phyloP scores from a whole-genome alignment of 192 early-diverging fungal genomes.

The Chytriomyces sp. region DNA sequence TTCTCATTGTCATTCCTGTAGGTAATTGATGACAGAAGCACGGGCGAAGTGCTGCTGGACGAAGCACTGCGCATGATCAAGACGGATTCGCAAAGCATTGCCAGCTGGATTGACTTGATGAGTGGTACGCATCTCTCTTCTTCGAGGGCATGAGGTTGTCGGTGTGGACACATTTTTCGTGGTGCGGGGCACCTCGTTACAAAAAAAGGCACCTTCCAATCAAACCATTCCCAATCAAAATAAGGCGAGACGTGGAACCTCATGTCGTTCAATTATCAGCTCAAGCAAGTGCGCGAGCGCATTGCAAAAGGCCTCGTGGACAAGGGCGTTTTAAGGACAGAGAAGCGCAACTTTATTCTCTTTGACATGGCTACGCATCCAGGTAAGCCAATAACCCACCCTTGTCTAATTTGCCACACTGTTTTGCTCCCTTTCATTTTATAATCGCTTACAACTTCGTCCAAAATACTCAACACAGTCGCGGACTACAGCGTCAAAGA shows the following conservation, averaged over 20 bases:
- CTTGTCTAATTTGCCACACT: background rate
- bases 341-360: slow-evolving; percentile 92
- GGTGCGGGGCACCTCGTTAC: too few relatives aligned
- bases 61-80: slow-evolving; percentile 92
- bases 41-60: slow-evolving; percentile 94
- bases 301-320: slow-evolving; percentile 98
- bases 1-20: too few relatives aligned
- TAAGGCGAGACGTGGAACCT: slow-evolving; percentile 98
- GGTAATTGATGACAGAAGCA: slow-evolving; percentile 72
- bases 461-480: slow-evolving; percentile 38
- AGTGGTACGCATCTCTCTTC: slow-evolving; percentile 69
- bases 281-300: slow-evolving; percentile 96
- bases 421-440: background rate
- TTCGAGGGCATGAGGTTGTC: background rate
- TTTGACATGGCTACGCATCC: slow-evolving; percentile 99
- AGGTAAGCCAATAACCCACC: background rate
- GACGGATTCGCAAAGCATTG: slow-evolving; percentile 82
- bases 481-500: slow-evolving; percentile 87
- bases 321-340: slow-evolving; percentile 94
- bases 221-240: background rate
- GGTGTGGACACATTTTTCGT: background rate
- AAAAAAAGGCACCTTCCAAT: background rate
- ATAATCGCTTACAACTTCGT: background rate
- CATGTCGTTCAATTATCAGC: slow-evolving; percentile 93
- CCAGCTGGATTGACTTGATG: slow-evolving; percentile 96